Evolutionary conservation across 768 basidiomycete species (phyloP).

Genomic region (Cubamyces sp.): DNA sequence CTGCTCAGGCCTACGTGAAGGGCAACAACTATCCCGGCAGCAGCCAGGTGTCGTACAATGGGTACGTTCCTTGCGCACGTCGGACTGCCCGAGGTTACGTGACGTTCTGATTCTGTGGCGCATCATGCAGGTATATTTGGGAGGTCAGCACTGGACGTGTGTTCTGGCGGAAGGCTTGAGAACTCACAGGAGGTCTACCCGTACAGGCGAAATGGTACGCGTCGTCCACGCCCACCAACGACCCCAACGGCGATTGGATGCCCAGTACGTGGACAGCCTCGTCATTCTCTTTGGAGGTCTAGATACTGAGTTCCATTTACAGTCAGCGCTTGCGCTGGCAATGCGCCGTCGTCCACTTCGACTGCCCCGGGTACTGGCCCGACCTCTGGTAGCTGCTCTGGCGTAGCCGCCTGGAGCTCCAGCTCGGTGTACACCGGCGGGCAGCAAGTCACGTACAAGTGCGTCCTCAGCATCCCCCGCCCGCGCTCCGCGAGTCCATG

Average conservation of each 20-base stretch:
- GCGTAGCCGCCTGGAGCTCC: constrained; percentile 56
- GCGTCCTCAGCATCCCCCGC: constrained; percentile 29
- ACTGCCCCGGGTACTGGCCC: constrained; percentile 25
- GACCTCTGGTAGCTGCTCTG: constrained; percentile 46
- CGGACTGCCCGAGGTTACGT: not conserved
- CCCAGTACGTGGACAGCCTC: constrained; percentile 48
- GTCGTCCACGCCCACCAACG: constrained; percentile 47
- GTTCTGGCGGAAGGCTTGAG: not conserved
- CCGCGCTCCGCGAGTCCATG: constrained; percentile 21
- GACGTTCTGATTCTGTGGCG: constrained; percentile 11
- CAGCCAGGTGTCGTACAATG: constrained; percentile 55
- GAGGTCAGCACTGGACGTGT: constrained; percentile 44
- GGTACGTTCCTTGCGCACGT: constrained; percentile 42
- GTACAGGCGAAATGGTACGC: constrained; percentile 67
- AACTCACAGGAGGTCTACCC: constrained; percentile 4
- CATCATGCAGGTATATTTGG: constrained; percentile 59
- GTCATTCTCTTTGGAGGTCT: not conserved
- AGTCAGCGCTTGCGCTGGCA: constrained; percentile 60
- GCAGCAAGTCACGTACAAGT: constrained; percentile 56
- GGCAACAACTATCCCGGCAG: constrained; percentile 56
- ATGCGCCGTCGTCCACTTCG: constrained; percentile 30
- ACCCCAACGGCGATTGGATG: constrained; percentile 63
- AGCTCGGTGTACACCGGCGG: constrained; percentile 53
- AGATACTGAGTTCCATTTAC: not conserved
- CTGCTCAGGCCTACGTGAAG: constrained; percentile 54